These are phyloP conservation scores for Quercus tomentella DNA, from an alignment of 331 rosid genomes.

Conservation along the genomic window DNA sequence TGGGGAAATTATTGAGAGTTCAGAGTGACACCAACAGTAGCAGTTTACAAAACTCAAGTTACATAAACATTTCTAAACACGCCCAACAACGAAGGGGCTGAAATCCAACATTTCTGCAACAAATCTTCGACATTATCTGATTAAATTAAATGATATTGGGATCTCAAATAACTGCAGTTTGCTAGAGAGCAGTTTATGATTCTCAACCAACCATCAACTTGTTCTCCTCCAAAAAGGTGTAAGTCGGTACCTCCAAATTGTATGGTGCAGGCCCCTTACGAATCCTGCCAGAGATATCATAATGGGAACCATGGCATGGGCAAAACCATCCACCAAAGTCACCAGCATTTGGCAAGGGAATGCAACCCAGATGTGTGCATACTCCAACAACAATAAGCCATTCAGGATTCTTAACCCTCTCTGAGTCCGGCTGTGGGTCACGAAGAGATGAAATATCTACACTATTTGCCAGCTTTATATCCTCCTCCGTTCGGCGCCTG, in stretches of 20 bases:
- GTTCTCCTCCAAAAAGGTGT: conserved; percentile 58
- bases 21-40: conserved; percentile 12
- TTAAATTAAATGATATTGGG: conserved; percentile 19
- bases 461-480: conserved; percentile 65
- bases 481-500: conserved; percentile 73
- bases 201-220: conserved; percentile 62
- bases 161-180: background rate
- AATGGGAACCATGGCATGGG: conserved; percentile 86
- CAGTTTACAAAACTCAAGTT: conserved; percentile 23
- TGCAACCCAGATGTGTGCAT: conserved; percentile 83
- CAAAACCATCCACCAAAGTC: conserved; percentile 89
- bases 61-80: conserved; percentile 33
- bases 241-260: conserved; percentile 83
- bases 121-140: conserved; percentile 58
- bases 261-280: conserved; percentile 89
- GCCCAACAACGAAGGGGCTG: conserved; percentile 14
- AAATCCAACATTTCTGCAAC: conserved; percentile 30
- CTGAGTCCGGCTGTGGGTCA: conserved; percentile 65
- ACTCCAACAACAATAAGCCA: conserved; percentile 79
- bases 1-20: conserved; percentile 16
- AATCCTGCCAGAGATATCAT: conserved; percentile 78
- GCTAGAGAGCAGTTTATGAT: conserved; percentile 1
- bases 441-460: conserved; percentile 69
- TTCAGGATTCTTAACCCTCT: conserved; percentile 73
- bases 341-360: conserved; percentile 87